Evolutionary conservation across 78 protist species (phyloP).

Genomic region (Dictyostelium capitatum): DNA sequence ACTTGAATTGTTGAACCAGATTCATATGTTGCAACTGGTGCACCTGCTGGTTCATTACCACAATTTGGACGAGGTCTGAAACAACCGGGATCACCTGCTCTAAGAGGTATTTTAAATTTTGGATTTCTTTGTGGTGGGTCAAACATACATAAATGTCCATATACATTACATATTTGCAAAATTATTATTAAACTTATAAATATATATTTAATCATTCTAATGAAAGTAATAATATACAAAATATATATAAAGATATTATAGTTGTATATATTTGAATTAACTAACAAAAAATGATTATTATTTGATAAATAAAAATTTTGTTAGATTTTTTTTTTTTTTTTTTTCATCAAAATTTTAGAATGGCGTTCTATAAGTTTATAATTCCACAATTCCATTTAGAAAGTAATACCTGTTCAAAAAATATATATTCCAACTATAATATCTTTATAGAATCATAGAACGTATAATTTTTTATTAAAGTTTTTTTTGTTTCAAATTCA

Average conservation of each 20-base stretch:
- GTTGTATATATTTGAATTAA: no score
- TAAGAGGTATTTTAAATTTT: background rate
- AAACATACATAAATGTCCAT: constrained; percentile 44
- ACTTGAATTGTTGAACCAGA: background rate
- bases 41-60: constrained; percentile 32
- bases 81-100: constrained; percentile 34
- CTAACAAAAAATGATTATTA: no score
- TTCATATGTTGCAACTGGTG: background rate
- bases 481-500: background rate
- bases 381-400: no score
- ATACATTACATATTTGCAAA: background rate
- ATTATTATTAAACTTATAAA: background rate
- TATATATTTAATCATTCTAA: constrained; percentile 8
- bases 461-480: no score
- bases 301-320: no score
- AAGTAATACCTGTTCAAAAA: no score
- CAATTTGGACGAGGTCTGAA: constrained; percentile 5
- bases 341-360: background rate
- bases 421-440: no score
- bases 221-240: no score
- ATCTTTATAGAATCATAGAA: no score
- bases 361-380: no score
- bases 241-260: no score
- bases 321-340: background rate
- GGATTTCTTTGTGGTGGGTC: constrained; percentile 54